These are phyloP conservation scores for Onygena corvina DNA, from an alignment of 2,329 filamentous ascomycete genomes.

Conservation along the genomic window DNA sequence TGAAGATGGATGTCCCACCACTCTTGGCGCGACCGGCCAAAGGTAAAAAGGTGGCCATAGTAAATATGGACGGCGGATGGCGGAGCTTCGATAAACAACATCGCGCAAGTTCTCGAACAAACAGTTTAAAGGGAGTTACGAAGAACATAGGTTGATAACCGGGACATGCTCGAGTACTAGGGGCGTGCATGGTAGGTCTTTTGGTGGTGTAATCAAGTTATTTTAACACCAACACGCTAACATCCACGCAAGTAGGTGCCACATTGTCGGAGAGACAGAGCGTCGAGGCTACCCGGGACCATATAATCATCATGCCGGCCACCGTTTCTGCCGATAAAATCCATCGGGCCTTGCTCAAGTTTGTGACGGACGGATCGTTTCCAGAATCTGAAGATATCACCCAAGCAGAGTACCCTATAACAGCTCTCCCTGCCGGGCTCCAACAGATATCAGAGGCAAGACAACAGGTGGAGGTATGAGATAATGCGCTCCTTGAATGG, in stretches of 20 bases:
- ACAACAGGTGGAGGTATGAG: conserved; percentile 41
- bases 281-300: not conserved
- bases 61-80: too few relatives aligned
- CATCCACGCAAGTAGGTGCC: not conserved
- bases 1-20: too few relatives aligned
- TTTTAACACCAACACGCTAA: not conserved
- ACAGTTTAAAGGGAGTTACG: too few relatives aligned
- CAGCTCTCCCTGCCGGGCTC: conserved; percentile 40
- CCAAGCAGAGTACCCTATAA: conserved; percentile 40
- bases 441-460: conserved; percentile 41
- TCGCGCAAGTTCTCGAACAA: too few relatives aligned
- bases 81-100: too few relatives aligned
- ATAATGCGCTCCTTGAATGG: not conserved
- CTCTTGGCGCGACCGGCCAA: too few relatives aligned
- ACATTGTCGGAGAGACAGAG: not conserved
- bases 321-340: conserved; percentile 34
- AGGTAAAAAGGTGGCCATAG: too few relatives aligned
- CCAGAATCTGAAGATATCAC: conserved; percentile 46
- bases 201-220: too few relatives aligned
- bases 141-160: too few relatives aligned
- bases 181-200: too few relatives aligned
- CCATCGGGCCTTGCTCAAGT: conserved; percentile 52
- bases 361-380: conserved; percentile 46
- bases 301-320: conserved; percentile 22
- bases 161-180: too few relatives aligned